Evolutionary conservation across 441 rosid genomes (phyloP), one percentile per base, ranked within the genome.

Genomic region (Arabidopsis lyrata): DNA sequence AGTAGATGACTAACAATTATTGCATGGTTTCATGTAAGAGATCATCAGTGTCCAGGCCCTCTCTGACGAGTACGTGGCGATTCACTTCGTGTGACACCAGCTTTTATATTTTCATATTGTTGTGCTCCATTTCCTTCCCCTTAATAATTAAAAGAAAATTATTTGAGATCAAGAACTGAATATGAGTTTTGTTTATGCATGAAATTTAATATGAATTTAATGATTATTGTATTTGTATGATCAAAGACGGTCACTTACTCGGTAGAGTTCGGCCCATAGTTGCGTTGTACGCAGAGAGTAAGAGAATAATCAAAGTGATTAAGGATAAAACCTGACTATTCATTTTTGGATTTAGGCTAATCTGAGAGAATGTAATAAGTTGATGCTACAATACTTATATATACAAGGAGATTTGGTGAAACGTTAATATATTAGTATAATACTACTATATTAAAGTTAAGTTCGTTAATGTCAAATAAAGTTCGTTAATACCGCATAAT

Each of bases 251-350:
- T n/a, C 66, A 71, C 68, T 71, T 71, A 70, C 60, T 49, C 29
- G 60, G 52, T 52, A 71, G 38, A 41, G 68, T 50, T 61, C 56
- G 53, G 36, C 58, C 38, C 48, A 58, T 10, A 58, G 68, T 13
- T 60, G 68, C 31, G 68, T 39, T 39, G 24, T 5, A 62, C 15
- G 44, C 62, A 3, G 62, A 39, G 34, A 71, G 11, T 39, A 71
- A 62, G 35, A 71, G 44, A 71, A 71, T 60, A 31, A 62, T 8
- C 44, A 61, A 39, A 50, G 75, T 52, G 42, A 61, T n/a, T 0
- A 71, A 5, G 14, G n/a, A 38, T 12, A 50, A 12, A 12, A 39
- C 20, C 15, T 18, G 44, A 60, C 53, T 22, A 12, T 36, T 59
- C 59, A 70, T 70, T 14, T 32, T 24, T 31, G 2, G n/a, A 2